Percentiles rank a stretch among this genome's conserved stretches.
Conservation (phyloP, 1,284 basidiomycete species). For the Ceraceosorus guamensis region DNA sequence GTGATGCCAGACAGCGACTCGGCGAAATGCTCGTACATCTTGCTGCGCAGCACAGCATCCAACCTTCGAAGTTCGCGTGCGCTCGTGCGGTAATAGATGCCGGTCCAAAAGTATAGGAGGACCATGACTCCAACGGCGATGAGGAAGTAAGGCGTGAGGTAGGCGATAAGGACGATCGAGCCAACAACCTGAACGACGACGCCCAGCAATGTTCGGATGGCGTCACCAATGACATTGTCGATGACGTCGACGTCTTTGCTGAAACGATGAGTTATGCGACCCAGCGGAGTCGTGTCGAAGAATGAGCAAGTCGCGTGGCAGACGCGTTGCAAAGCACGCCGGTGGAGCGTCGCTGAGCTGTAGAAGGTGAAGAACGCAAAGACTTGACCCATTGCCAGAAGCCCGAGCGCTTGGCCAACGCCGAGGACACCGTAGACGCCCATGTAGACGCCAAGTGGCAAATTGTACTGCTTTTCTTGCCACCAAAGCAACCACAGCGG, state of each 20-base stretch:
- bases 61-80: conserved; percentile 22
- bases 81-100: conserved; percentile 14
- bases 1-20: conserved; percentile 15
- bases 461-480: conserved; percentile 55
- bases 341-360: conserved; percentile 13
- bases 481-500: conserved; percentile 51
- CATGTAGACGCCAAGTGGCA: conserved; percentile 58
- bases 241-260: conserved; percentile 41
- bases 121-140: conserved; percentile 57
- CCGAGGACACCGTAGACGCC: conserved; percentile 64
- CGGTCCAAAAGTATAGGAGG: conserved; percentile 52
- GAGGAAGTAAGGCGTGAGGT: conserved; percentile 76
- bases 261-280: conserved; percentile 22
- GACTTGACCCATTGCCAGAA: conserved; percentile 14
- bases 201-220: conserved; percentile 65
- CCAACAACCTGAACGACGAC: conserved; percentile 62
- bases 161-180: conserved; percentile 66
- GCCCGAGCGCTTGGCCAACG: conserved; percentile 53
- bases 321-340: conserved; percentile 13
- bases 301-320: conserved; percentile 21
- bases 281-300: conserved; percentile 23
- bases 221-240: conserved; percentile 54
- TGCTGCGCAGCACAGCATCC: conserved; percentile 33
- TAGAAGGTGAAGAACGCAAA: conserved; percentile 13
- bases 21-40: conserved; percentile 21